Base-by-base conservation (phyloP, 2,329 filamentous ascomycete species). In the Metarhizium brunneum region DNA sequence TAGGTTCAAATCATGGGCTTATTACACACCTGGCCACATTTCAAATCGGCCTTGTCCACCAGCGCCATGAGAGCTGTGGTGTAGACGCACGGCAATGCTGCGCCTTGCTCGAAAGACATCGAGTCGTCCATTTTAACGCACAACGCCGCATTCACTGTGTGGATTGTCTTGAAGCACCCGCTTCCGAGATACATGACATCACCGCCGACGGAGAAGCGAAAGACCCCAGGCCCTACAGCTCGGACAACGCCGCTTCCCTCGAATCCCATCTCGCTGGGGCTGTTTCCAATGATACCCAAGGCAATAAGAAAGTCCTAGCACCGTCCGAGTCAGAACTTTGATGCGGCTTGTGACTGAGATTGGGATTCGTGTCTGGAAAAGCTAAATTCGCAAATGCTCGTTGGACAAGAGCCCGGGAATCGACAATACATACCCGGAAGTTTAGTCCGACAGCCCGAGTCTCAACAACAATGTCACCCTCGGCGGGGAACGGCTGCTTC, bases 21-120 rank as follows among this genome's bases (percentile, higher is more conserved):
- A 14, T 40, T 40, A 14, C 36, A 11, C 36, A 40, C 56, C 55
- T 62, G 54, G 2, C 56, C 59, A 29, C 53, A 50, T n/a, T 51
- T 7, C 3, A 63, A 18, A 5, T 51, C 8, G 2, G 53, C 61
- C 2, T 57, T 6, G 25, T 57, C 43, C 1, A 62, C 2, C 1
- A 63, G 42, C 0, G 54, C 35, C 11, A 59, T 45, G 6, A 68
- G 63, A 0, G 66, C 70, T 0, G 73, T 75, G 2, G 52, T 45
- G 52, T 61, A 73, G 0, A 64, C 63, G 1, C 67, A 54, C 0
- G 69, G 69, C 43, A 74, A 61, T 0, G 69, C 65, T 1, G 67
- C 69, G 0, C 67, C 72, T 2, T 65, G 61, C 6, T 66, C 64
- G n/a, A 71, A 25, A 25, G 25, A 1, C 25, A 25, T 25, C 25